Conservation (phyloP, 345 rosid species). For the Dovyalis caffra region DNA sequence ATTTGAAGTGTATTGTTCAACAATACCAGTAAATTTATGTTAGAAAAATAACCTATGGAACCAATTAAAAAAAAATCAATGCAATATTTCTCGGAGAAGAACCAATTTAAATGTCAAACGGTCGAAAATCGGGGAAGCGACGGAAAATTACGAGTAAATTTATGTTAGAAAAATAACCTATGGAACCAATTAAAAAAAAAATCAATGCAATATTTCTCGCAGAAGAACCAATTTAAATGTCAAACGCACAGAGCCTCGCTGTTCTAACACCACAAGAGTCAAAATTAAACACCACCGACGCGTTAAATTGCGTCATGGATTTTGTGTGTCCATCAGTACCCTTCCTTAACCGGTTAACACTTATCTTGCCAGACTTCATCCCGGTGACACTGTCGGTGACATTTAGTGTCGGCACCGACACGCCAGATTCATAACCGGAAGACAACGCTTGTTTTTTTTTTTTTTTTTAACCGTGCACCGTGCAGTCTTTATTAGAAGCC, state of each 20-base stretch:
- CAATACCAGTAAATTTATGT: too few relatives aligned
- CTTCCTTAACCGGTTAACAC: conserved; percentile 26
- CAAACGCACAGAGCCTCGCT: conserved; percentile 15
- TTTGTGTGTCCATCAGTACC: not conserved
- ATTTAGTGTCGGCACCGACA: conserved; percentile 53
- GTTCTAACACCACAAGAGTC: conserved; percentile 14
- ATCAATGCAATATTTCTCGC: not conserved
- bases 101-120: conserved; percentile 18
- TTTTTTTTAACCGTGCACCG: too few relatives aligned
- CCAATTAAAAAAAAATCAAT: not conserved
- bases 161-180: not conserved
- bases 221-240: not conserved
- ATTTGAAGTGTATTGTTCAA: too few relatives aligned
- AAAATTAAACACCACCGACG: conserved; percentile 42
- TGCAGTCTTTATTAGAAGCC: not conserved
- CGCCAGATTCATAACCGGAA: conserved; percentile 37
- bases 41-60: not conserved
- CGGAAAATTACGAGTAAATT: too few relatives aligned
- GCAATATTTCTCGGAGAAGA: not conserved
- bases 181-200: not conserved
- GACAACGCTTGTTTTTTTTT: not conserved
- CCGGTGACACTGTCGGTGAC: conserved; percentile 44
- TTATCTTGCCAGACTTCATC: not conserved
- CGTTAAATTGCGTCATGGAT: conserved; percentile 18
- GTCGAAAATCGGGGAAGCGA: too few relatives aligned